phyloP scores from a whole-genome alignment of 2,329 filamentous ascomycete genomes.

The Hymenoscyphus fructigenus region DNA sequence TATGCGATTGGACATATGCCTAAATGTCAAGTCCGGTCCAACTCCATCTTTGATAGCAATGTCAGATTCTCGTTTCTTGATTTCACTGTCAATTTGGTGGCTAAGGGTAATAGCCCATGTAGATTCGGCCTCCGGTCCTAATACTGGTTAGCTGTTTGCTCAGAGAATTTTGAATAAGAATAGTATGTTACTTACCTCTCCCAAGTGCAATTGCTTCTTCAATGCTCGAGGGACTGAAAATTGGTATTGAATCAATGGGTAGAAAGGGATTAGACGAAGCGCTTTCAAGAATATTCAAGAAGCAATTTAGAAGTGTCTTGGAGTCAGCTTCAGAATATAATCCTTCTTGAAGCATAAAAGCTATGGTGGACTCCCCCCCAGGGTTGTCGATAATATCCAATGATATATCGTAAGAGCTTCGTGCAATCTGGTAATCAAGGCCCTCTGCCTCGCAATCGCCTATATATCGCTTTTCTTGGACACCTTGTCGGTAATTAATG shows the following conservation, averaged over 20 bases:
- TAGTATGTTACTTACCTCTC: slow-evolving; percentile 4
- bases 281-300: slow-evolving; percentile 20
- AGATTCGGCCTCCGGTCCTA: slow-evolving; percentile 16
- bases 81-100: slow-evolving; percentile 22
- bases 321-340: slow-evolving; percentile 15
- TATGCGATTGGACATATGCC: slow-evolving; percentile 36
- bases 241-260: background rate
- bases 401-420: slow-evolving; percentile 18
- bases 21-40: slow-evolving; percentile 38
- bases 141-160: background rate
- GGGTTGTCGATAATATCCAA: slow-evolving; percentile 23
- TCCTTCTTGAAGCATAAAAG: slow-evolving; percentile 14
- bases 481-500: slow-evolving; percentile 23
- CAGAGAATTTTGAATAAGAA: background rate
- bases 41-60: slow-evolving; percentile 3
- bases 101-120: slow-evolving; percentile 24
- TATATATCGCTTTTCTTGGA: slow-evolving; percentile 5
- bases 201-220: slow-evolving; percentile 10
- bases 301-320: slow-evolving; percentile 32
- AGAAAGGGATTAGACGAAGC: slow-evolving; percentile 5
- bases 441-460: slow-evolving; percentile 9
- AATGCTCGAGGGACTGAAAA: slow-evolving; percentile 2
- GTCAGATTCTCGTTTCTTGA: slow-evolving; percentile 8
- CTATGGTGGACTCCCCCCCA: slow-evolving; percentile 11
- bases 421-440: slow-evolving; percentile 4